Conservation (phyloP, 2,329 filamentous ascomycete species). For the Hyphodiscus sp. region DNA sequence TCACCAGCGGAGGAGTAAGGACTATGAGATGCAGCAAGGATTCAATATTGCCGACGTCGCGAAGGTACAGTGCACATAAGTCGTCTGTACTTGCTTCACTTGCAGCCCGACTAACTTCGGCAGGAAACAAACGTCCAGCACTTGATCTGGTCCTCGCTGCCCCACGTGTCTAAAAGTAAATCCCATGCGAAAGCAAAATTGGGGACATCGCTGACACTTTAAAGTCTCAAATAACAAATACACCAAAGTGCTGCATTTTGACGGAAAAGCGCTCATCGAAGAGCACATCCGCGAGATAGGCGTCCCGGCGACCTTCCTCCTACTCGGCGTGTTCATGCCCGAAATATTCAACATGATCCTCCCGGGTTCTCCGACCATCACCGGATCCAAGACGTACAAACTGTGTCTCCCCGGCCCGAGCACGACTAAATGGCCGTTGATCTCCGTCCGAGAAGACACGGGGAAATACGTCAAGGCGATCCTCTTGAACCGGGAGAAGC, state of each 20-base stretch:
- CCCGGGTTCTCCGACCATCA: constrained; percentile 11
- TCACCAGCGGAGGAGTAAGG: not conserved
- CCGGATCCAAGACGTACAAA: constrained; percentile 10
- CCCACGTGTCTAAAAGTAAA: constrained; percentile 28
- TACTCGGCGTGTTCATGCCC: constrained; percentile 39
- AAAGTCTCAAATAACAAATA: constrained; percentile 33
- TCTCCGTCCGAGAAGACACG: constrained; percentile 24
- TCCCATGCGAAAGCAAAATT: not conserved
- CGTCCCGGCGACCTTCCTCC: constrained; percentile 40
- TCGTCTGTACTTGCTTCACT: constrained; percentile 4
- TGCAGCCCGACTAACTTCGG: constrained; percentile 18
- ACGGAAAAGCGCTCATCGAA: constrained; percentile 31
- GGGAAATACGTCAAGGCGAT: constrained; percentile 22
- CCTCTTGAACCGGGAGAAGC: constrained; percentile 20
- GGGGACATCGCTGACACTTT: not conserved
- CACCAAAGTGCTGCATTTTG: constrained; percentile 30
- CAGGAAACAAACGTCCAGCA: constrained; percentile 34
- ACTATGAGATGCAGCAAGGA: constrained; percentile 21
- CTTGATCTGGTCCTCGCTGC: constrained; percentile 37
- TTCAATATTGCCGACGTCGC: constrained; percentile 30
- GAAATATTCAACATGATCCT: constrained; percentile 9
- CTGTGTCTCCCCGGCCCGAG: constrained; percentile 9
- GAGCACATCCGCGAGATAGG: constrained; percentile 27
- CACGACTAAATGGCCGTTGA: constrained; percentile 20
- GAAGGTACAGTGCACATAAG: constrained; percentile 27